Conservation (phyloP, 2,329 filamentous ascomycete species). For the Colletotrichum camelliae region DNA sequence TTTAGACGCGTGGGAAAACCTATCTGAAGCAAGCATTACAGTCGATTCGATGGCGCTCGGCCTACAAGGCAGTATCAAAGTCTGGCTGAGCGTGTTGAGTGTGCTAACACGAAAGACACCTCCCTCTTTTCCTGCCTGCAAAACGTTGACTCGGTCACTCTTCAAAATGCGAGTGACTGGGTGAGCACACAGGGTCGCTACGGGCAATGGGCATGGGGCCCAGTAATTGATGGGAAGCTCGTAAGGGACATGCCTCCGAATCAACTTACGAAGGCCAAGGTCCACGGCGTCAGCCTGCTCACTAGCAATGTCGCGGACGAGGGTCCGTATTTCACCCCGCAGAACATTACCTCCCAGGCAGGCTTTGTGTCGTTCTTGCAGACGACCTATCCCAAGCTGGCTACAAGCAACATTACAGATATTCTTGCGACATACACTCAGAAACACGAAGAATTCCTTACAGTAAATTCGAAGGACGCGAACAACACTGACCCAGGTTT, state of each 20-base stretch:
- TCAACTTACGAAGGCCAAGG: background rate
- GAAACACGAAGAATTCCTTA: background rate
- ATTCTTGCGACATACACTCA: background rate
- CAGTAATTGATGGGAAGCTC: slow-evolving; percentile 3
- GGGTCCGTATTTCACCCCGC: background rate
- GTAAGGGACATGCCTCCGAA: background rate
- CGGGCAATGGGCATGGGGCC: slow-evolving; percentile 4
- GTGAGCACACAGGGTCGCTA: slow-evolving; percentile 5
- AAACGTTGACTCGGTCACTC: background rate
- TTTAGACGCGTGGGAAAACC: background rate
- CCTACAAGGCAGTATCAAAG: background rate
- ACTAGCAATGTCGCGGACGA: slow-evolving; percentile 13
- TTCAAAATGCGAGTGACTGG: slow-evolving; percentile 13
- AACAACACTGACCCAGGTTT: slow-evolving; percentile 14
- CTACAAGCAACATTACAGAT: background rate
- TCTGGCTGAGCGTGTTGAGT: slow-evolving; percentile 3
- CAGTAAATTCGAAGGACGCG: background rate
- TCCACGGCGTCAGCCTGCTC: background rate
- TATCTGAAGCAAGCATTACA: background rate
- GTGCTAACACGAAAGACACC: background rate
- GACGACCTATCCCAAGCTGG: background rate
- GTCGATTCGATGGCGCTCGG: background rate
- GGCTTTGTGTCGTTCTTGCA: background rate
- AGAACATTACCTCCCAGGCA: slow-evolving; percentile 1
- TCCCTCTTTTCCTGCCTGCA: slow-evolving; percentile 1